phyloP scores from a whole-genome alignment of 2,329 filamentous ascomycete genomes.

The Alternaria gansuensis region DNA sequence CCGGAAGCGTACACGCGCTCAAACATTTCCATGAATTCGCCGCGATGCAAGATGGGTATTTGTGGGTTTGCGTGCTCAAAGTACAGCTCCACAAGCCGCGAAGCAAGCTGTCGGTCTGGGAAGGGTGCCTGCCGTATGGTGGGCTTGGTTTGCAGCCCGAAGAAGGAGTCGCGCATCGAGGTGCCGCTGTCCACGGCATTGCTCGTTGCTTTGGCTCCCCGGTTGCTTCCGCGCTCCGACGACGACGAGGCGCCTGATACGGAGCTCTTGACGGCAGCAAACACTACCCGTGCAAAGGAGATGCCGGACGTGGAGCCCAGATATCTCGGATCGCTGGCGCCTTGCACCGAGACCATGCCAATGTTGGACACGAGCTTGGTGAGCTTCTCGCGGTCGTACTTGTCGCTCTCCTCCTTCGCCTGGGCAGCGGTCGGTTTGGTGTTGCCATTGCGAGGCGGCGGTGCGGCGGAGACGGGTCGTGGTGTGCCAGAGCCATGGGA shows the following conservation, averaged over 20 bases:
- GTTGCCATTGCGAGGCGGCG: conserved; percentile 37
- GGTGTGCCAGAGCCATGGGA: conserved; percentile 43
- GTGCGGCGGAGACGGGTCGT: conserved; percentile 19
- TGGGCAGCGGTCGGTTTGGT: conserved; percentile 27
- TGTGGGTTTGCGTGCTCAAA: conserved; percentile 97
- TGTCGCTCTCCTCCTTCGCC: conserved; percentile 54
- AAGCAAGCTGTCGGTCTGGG: conserved; percentile 77
- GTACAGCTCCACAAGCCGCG: conserved; percentile 80
- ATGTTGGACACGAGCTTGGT: conserved; percentile 74
- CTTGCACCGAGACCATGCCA: conserved; percentile 79
- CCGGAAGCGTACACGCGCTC: conserved; percentile 79
- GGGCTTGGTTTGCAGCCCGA: conserved; percentile 91
- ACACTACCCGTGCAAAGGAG: conserved; percentile 92
- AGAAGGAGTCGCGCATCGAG: conserved; percentile 94
- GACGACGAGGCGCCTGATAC: conserved; percentile 62
- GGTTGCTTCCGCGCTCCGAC: conserved; percentile 71
- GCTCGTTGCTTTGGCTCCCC: conserved; percentile 62
- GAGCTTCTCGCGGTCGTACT: conserved; percentile 68
- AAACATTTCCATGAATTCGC: conserved; percentile 89
- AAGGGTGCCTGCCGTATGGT: conserved; percentile 87
- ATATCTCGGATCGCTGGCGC: conserved; percentile 79
- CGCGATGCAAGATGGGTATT: conserved; percentile 88
- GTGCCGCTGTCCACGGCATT: conserved; percentile 68
- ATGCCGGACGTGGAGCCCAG: conserved; percentile 88
- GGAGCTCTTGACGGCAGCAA: conserved; percentile 88